A percentile compares a stretch with the other conserved stretches of the same genome.
Conservation (phyloP, 768 basidiomycete species). For the Hypsizygus marmoreus region DNA sequence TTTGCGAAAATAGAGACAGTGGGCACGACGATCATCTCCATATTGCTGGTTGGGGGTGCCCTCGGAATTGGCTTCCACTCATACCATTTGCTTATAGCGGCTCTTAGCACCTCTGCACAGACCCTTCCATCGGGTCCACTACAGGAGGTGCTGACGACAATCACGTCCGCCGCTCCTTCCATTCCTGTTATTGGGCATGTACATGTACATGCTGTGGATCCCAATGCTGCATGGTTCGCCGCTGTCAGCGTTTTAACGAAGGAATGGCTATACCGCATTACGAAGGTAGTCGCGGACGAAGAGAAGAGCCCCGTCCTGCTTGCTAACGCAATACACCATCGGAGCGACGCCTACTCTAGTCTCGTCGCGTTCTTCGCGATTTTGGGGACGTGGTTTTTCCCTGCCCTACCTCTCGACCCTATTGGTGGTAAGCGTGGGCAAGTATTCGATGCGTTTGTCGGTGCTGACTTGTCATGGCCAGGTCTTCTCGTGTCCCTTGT, state of each 20-base stretch:
- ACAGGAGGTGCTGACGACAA: slow-evolving; percentile 61
- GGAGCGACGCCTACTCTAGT: slow-evolving; percentile 96
- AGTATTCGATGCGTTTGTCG: slow-evolving; percentile 1
- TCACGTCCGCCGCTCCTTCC: slow-evolving; percentile 57
- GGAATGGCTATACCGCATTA: slow-evolving; percentile 91
- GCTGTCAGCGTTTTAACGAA: slow-evolving; percentile 77
- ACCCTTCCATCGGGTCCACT: slow-evolving; percentile 64
- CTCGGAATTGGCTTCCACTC: slow-evolving; percentile 90
- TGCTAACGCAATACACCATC: slow-evolving; percentile 97
- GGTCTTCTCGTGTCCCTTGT: slow-evolving; percentile 88
- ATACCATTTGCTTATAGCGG: slow-evolving; percentile 76
- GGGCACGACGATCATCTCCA: slow-evolving; percentile 87
- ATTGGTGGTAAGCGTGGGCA: slow-evolving; percentile 69
- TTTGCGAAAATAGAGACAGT: slow-evolving; percentile 95
- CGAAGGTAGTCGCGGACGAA: slow-evolving; percentile 86
- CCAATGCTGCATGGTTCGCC: slow-evolving; percentile 98
- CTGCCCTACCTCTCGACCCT: slow-evolving; percentile 87
- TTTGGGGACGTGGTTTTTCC: slow-evolving; percentile 84
- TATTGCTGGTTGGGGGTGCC: slow-evolving; percentile 83
- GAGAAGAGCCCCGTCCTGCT: slow-evolving; percentile 89
- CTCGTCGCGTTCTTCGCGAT: slow-evolving; percentile 91
- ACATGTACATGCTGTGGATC: slow-evolving; percentile 71
- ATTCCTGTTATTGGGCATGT: slow-evolving; percentile 55
- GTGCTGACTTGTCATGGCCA: slow-evolving; percentile 25
- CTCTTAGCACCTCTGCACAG: slow-evolving; percentile 66